phyloP scores from a whole-genome alignment of 495 filamentous ascomycete species.

The Monascus purpureus region DNA sequence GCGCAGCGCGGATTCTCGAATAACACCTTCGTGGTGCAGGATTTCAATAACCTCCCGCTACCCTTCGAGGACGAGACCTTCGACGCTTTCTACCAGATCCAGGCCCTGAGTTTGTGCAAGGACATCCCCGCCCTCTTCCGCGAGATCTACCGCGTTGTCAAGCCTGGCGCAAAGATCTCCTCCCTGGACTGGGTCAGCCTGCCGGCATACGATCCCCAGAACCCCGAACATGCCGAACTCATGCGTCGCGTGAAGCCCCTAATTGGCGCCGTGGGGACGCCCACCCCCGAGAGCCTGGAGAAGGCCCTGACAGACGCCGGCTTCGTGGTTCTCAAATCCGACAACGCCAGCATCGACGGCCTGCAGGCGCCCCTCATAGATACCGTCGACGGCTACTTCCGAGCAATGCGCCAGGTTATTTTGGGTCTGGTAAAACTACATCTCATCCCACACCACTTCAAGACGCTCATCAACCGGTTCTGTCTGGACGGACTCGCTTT shows the following conservation, averaged over 20 bases:
- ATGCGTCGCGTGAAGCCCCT: conserved; percentile 50
- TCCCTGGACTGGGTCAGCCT: conserved; percentile 47
- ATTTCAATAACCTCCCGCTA: conserved; percentile 45
- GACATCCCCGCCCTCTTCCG: conserved; percentile 36
- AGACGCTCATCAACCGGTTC: conserved; percentile 47
- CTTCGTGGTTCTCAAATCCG: conserved; percentile 37
- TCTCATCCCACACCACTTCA: conserved; percentile 43
- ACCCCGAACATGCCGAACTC: conserved; percentile 39
- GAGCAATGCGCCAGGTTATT: conserved; percentile 39
- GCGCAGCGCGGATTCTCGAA: conserved; percentile 27
- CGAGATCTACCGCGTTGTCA: conserved; percentile 42
- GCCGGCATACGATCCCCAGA: conserved; percentile 38
- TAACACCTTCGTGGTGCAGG: conserved; percentile 41
- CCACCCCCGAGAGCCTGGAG: conserved; percentile 40
- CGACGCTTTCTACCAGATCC: conserved; percentile 53
- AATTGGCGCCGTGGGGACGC: conserved; percentile 49
- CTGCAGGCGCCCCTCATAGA: conserved; percentile 47
- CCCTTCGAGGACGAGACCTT: conserved; percentile 42
- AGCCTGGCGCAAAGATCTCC: conserved; percentile 43
- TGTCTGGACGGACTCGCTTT: conserved; percentile 47
- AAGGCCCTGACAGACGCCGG: conserved; percentile 36
- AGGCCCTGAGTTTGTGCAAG: conserved; percentile 46
- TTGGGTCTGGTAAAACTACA: conserved; percentile 37
- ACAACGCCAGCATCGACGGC: conserved; percentile 44
- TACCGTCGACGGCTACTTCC: conserved; percentile 46